Evolutionary conservation across 2,329 filamentous ascomycete species (phyloP).

Genomic region (Colletotrichum shisoi): DNA sequence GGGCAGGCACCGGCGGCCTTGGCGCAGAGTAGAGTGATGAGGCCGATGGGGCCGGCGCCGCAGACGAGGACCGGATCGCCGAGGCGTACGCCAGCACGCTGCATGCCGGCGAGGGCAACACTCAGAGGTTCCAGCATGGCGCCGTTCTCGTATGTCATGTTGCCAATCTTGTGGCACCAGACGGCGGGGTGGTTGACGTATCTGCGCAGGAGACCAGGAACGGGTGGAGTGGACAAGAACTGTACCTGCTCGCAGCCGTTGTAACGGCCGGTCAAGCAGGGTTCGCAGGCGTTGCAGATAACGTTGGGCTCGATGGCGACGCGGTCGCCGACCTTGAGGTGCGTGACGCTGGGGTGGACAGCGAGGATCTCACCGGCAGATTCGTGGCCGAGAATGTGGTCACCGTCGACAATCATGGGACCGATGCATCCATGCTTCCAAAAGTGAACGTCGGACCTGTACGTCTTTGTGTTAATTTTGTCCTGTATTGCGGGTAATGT

Average conservation of each 20-base stretch:
- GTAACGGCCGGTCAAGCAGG: conserved; percentile 90
- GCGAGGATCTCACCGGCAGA: conserved; percentile 85
- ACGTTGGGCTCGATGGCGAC: conserved; percentile 95
- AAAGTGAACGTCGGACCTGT: conserved; percentile 92
- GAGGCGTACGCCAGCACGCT: conserved; percentile 79
- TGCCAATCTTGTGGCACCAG: conserved; percentile 95
- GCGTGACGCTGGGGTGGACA: conserved; percentile 79
- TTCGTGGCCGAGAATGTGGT: conserved; percentile 95
- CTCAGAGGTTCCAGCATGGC: conserved; percentile 89
- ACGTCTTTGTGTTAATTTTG: conserved; percentile 34
- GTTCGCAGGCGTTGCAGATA: conserved; percentile 89
- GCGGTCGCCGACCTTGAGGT: conserved; percentile 83
- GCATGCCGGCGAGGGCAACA: conserved; percentile 87
- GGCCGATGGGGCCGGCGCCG: conserved; percentile 91
- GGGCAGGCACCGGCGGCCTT: conserved; percentile 88
- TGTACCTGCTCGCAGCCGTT: conserved; percentile 88
- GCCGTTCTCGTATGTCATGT: conserved; percentile 91
- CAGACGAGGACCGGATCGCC: conserved; percentile 90
- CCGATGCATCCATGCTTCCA: conserved; percentile 96
- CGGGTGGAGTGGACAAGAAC: conserved; percentile 90
- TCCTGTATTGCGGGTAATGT: not conserved
- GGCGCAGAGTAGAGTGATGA: conserved; percentile 85
- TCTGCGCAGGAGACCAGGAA: conserved; percentile 83
- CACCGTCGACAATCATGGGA: conserved; percentile 88
- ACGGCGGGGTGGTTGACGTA: conserved; percentile 94